Conservation (phyloP, 805 yeast species). For the Torulaspora indica region DNA sequence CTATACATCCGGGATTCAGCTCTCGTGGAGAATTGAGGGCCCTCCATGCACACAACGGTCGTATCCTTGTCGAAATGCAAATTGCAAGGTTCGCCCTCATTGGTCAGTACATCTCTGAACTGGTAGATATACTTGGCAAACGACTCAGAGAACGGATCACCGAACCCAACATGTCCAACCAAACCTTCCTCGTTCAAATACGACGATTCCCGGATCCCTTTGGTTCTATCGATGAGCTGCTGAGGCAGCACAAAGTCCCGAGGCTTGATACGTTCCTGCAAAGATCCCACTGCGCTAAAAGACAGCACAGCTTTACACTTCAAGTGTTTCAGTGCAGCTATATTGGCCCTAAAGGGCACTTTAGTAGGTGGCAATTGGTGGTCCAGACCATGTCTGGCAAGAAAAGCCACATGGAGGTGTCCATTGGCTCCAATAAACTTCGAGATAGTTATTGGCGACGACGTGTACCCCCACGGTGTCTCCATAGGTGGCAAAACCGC, state of each 20-base stretch:
- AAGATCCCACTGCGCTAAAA: constrained; percentile 93
- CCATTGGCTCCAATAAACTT: constrained; percentile 43
- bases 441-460: constrained; percentile 90
- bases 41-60: constrained; percentile 95
- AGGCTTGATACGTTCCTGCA: constrained; percentile 83
- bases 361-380: constrained; percentile 88
- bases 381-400: constrained; percentile 89
- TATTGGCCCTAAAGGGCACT: constrained; percentile 90
- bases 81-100: constrained; percentile 52
- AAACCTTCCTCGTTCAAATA: constrained; percentile 82
- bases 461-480: constrained; percentile 98
- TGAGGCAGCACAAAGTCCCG: constrained; percentile 96
- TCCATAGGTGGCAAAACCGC: constrained; percentile 67
- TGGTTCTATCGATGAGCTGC: constrained; percentile 94
- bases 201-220: constrained; percentile 86
- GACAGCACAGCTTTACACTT: constrained; percentile 89
- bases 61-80: constrained; percentile 68
- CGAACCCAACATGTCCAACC: constrained; percentile 96
- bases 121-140: constrained; percentile 64
- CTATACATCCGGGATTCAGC: constrained; percentile 89
- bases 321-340: constrained; percentile 85
- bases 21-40: constrained; percentile 95
- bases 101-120: constrained; percentile 50
- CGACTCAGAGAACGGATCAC: constrained; percentile 87
- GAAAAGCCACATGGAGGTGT: constrained; percentile 76